Base-by-base conservation (phyloP, 2,329 filamentous ascomycete genomes). In the Sporothrix luriei region DNA sequence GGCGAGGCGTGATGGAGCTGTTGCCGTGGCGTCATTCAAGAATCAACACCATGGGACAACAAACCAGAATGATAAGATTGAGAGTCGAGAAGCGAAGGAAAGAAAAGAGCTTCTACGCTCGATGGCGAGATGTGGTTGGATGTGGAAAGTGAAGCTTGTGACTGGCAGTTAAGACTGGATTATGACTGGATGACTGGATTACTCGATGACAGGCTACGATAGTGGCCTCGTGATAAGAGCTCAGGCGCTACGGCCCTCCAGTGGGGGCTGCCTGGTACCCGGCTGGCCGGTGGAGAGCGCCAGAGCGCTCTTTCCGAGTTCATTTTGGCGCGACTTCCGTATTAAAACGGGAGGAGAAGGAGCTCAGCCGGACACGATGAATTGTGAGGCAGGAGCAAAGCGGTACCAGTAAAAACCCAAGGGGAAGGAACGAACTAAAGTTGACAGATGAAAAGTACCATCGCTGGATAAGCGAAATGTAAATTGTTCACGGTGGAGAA, bases 201-300 rank as follows among this genome's bases (percentile, higher is more conserved):
- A n/a, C 6, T n/a, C 46, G 29, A 66, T 59, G 68, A 59, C 38
- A 51, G 61, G 55, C 40, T 54, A 29, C 43, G 62, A 70, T 54
- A 62, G 54, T 19, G 64, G 33, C 46, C 68, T 52, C 46, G 64
- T 70, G 68, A 70, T 70, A 70, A 70, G 64, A 61, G 64, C 68
- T 69, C n/a, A 19, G 29, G 21, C 33, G 64, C n/a, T 29, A 19
- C 33, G n/a, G n/a, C n/a, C n/a, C n/a, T n/a, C n/a, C n/a, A n/a
- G n/a, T 46, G 13, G 16, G 48, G 48, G 33, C 48, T 46, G 65
- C 10, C 38, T 43, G 65, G 65, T 67, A 67, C 65, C 66, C 38
- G 66, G 52, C 29, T 67, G 33, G 65, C 21, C 33, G 33, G 21
- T 64, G 40, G 10, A 26, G 4, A 21, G 29, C 33, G 26, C 19